Conservation (phyloP, 2,329 filamentous ascomycete species). For the Diplodia scrobiculata region DNA sequence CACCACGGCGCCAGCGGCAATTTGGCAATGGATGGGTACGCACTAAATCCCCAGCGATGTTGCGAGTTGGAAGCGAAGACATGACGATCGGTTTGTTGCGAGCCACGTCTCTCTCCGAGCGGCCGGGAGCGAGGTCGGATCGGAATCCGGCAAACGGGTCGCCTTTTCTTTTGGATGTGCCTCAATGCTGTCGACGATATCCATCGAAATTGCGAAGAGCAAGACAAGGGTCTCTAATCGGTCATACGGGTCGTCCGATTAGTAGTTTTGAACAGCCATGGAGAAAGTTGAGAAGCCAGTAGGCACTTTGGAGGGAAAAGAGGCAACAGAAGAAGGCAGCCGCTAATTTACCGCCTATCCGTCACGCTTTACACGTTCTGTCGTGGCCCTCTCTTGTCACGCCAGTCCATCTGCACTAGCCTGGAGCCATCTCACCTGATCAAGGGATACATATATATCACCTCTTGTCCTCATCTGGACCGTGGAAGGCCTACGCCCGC, state of each 20-base stretch:
- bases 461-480: background rate
- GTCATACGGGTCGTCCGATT: background rate
- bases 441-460: background rate
- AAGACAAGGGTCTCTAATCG: background rate
- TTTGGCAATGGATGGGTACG: background rate
- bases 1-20: background rate
- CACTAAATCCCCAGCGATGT: background rate
- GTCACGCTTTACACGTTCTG: background rate
- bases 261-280: background rate
- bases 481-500: background rate
- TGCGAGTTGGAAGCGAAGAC: background rate
- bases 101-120: background rate
- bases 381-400: background rate
- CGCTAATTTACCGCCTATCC: background rate
- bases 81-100: background rate
- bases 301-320: background rate
- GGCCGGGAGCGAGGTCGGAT: background rate
- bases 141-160: background rate
- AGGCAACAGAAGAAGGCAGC: conserved; percentile 24
- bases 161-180: too few species aligned
- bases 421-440: background rate
- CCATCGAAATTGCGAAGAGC: too few species aligned
- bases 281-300: background rate
- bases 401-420: background rate
- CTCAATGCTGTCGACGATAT: background rate